Percentiles rank a stretch among this genome's conserved stretches.
phyloP scores from a whole-genome alignment of 1,284 basidiomycete genomes.

The Puccinia polysora region DNA sequence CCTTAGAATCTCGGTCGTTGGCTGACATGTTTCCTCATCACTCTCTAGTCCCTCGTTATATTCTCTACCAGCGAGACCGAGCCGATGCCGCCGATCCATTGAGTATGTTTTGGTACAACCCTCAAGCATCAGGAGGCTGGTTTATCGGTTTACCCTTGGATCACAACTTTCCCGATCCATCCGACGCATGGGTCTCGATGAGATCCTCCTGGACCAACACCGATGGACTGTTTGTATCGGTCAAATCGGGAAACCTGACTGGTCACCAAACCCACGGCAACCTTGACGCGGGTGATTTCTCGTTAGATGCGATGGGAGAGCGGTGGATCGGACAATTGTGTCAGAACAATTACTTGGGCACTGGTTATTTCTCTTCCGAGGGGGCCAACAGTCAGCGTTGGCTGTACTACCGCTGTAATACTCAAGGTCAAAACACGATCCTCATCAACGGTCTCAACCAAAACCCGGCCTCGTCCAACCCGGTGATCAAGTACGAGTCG shows the following conservation, averaged over 20 bases:
- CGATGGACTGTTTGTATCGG: conserved; percentile 74
- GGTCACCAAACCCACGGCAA: conserved; percentile 89
- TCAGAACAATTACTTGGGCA: conserved; percentile 70
- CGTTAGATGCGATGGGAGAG: conserved; percentile 86
- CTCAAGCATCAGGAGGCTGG: conserved; percentile 74
- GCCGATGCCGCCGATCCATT: conserved; percentile 80
- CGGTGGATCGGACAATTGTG: conserved; percentile 96
- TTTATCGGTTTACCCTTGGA: conserved; percentile 83
- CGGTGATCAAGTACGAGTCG: conserved; percentile 60
- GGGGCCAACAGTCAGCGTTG: conserved; percentile 67
- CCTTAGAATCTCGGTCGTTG: neutral
- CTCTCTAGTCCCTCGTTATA: conserved; percentile 61
- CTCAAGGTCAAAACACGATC: conserved; percentile 94
- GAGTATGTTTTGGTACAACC: conserved; percentile 97
- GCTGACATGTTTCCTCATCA: neutral
- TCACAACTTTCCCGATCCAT: conserved; percentile 66
- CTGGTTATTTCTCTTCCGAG: conserved; percentile 51
- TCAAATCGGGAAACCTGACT: conserved; percentile 74
- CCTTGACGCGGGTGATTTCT: conserved; percentile 80
- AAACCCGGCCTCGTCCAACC: conserved; percentile 63
- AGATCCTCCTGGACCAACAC: conserved; percentile 85
- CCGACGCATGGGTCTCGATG: conserved; percentile 83
- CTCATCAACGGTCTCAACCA: conserved; percentile 75
- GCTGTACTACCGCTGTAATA: conserved; percentile 91
- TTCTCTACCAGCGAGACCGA: conserved; percentile 88